Evolutionary conservation across 208 protist species (phyloP), one percentile per base, ranked within the genome.

Genomic region (Acanthamoeba polyphaga): DNA sequence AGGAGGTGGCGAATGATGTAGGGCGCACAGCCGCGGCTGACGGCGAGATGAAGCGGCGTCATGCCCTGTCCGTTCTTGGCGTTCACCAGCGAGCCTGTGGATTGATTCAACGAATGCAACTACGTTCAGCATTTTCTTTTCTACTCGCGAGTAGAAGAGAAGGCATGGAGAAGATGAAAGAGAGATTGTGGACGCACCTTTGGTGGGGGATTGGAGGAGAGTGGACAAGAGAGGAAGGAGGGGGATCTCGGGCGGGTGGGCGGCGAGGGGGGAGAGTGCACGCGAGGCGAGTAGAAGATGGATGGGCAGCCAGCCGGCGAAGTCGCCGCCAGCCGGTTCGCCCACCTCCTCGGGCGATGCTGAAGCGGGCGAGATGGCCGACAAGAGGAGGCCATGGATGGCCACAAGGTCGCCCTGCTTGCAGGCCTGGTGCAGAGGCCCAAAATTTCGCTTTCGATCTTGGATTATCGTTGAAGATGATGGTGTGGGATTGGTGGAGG

Each of bases 11-110:
- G 68, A 29, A 76, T 43, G 68, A 76, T 76, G 68, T 22, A 46
- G 27, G 68, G 68, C 2, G 68, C 68, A n/a, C 68, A 76, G 68
- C 68, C 68, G 8, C 68, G 68, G 68, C 68, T 76, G 8, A 76
- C 27, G 7, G 68, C 68, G 27, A 76, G 12, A n/a, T 76, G 68
- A 6, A 76, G 68, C 34, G 68, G 68, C 68, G 68, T 76, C 68
- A 76, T 76, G 27, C 68, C 68, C 68, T 43, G 68, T 15, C 68
- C 68, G 17, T 76, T 76, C 68, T 76, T 76, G 68, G 38, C 68
- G 17, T 76, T 76, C 68, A 76, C 68, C 68, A 76, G 4, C 29
- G 68, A 76, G 34, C 68, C 68, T 76, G 38, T 38, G 38, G 38
- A 38, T 38, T 38, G 38, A 38, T 38, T 38, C 38, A 38, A 38